Conservation (phyloP, 1,284 basidiomycete genomes). For the Prillingera fragicola region DNA sequence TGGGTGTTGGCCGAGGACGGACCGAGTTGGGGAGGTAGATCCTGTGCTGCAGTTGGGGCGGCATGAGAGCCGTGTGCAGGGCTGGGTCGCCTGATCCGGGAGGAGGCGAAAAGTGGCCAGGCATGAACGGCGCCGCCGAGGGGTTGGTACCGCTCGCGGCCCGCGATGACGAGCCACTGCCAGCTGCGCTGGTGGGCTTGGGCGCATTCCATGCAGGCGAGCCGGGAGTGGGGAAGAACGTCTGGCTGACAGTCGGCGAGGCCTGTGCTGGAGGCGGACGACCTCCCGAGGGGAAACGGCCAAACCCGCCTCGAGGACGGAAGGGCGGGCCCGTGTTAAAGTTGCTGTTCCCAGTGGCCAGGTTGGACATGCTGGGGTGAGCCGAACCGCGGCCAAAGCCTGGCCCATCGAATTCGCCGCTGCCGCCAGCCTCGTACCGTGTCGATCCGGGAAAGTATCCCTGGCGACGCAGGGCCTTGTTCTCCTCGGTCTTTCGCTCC, state of each 20-base stretch:
- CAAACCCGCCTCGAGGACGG: conserved; percentile 32
- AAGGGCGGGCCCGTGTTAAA: conserved; percentile 17
- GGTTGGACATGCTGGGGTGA: background rate
- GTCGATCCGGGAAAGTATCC: conserved; percentile 14
- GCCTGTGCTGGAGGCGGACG: conserved; percentile 4
- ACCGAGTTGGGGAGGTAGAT: conserved; percentile 43
- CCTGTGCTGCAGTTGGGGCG: conserved; percentile 46
- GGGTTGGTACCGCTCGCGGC: conserved; percentile 28
- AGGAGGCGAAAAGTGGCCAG: conserved; percentile 13
- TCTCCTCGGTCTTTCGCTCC: conserved; percentile 37
- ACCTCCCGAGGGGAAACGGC: conserved; percentile 35
- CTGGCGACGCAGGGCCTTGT: conserved; percentile 17
- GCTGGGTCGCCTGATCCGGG: conserved; percentile 12
- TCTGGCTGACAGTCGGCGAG: conserved; percentile 3
- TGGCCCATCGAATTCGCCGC: background rate
- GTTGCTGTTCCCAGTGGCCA: too few species aligned
- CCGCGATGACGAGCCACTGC: background rate
- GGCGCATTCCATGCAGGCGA: conserved; percentile 8
- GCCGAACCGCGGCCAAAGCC: background rate
- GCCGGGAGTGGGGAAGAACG: conserved; percentile 4
- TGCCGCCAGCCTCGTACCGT: conserved; percentile 1
- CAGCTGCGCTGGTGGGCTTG: background rate
- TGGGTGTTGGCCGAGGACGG: conserved; percentile 38
- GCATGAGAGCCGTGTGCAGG: conserved; percentile 44
- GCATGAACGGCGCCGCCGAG: conserved; percentile 37